Base-by-base conservation (phyloP, 1,284 basidiomycete species). In the Pseudozyma pruni region DNA sequence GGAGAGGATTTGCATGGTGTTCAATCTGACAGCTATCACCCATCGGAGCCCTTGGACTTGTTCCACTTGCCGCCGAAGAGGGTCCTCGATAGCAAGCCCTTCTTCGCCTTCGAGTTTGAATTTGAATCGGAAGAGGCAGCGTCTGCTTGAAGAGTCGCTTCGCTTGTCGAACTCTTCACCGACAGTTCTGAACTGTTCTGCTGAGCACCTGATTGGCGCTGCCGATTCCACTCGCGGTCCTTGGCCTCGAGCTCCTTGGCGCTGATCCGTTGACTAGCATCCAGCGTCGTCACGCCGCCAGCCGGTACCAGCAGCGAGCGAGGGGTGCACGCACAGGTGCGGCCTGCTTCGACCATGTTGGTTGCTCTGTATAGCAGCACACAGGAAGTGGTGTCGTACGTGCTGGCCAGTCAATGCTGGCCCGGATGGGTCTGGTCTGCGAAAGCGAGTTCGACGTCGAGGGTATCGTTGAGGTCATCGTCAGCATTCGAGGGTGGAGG, bases 251-350 rank as follows among this genome's bases (percentile, higher is more conserved):
- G 60, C 49, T 71, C 49, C 23, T 60, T 47, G n/a, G 49, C 37
- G 53, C 67, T 70, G 38, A 70, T 56, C 14, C 56, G 51, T 41
- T 59, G 60, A 39, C 67, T 70, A 0, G 67, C 60, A 31, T 64
- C 55, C 7, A 70, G 49, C 8, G 60, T 59, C 8, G 17, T 50
- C 17, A 64, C 60, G 1, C 67, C 67, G 7, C 67, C 67, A 1
- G 56, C 67, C 0, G 67, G 61, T 9, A 53, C 38, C 1, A 70
- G 52, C 41, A 70, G 44, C 33, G 61, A 64, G 29, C 59, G 47
- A 13, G 56, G 60, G 1, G 67, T 70, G n/a, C 67, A 70, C 5
- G 60, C 48, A 20, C 67, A 70, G 1, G 52, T 55, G 33, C 63
- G 27, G 8, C 51, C 58, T 6, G 42, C 8, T 16, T 46, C 51